Percentiles rank a stretch among this genome's conserved stretches.
Conservation (phyloP, 1,139 yeast genomes). For the Geotrichum klebahnii region DNA sequence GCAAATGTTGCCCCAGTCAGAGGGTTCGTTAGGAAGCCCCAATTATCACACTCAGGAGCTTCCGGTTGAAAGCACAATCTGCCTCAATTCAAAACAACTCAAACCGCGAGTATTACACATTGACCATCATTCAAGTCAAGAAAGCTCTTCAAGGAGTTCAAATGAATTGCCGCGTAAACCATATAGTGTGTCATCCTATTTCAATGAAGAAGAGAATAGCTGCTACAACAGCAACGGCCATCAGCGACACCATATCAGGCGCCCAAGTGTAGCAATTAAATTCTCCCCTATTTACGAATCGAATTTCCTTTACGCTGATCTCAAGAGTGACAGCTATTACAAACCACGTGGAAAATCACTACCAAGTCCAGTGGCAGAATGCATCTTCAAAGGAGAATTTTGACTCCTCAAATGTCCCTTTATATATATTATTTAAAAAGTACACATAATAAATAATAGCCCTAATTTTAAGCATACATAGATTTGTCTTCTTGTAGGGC, state of each 20-base stretch:
- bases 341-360: constrained; percentile 23
- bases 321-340: background rate
- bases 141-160: no score
- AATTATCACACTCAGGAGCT: no score
- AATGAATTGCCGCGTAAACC: background rate
- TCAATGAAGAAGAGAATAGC: no score
- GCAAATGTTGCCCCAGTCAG: no score
- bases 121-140: no score
- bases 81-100: no score
- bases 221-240: constrained; percentile 1
- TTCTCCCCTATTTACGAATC: constrained; percentile 23
- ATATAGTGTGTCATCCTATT: background rate
- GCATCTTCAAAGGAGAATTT: constrained; percentile 36
- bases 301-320: background rate
- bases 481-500: constrained; percentile 5
- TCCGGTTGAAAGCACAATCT: no score
- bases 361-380: constrained; percentile 35
- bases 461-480: constrained; percentile 2
- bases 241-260: constrained; percentile 19
- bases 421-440: background rate
- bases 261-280: constrained; percentile 33
- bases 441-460: background rate
- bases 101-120: no score
- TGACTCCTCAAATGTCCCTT: background rate
- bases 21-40: no score